Percentiles rank a stretch among this genome's conserved stretches.
These are phyloP conservation scores for Fonsecaea multimorphosa DNA, from an alignment of 2,329 filamentous ascomycete species.

Conservation along the genomic window DNA sequence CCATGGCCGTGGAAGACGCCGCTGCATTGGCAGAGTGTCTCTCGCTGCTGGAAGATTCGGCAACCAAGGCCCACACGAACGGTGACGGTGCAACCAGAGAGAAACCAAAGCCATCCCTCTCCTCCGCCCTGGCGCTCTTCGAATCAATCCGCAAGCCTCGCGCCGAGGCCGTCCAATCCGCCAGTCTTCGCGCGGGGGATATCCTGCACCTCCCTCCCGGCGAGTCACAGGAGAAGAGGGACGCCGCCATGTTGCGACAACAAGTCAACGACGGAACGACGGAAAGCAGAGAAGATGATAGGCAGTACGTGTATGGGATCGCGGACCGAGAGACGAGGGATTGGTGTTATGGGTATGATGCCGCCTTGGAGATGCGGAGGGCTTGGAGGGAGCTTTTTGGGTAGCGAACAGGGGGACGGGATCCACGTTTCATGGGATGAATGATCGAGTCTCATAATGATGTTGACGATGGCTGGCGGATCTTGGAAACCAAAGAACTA, in stretches of 20 bases:
- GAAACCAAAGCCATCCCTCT: neutral
- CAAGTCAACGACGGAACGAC: neutral
- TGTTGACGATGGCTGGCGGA: neutral
- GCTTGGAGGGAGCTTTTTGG: neutral
- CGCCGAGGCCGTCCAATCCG: conserved; percentile 5
- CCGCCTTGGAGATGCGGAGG: neutral
- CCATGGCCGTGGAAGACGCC: conserved; percentile 7
- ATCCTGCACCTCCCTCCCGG: neutral
- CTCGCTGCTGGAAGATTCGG: neutral
- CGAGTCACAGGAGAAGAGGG: neutral
- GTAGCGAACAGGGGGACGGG: neutral
- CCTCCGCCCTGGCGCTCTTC: neutral
- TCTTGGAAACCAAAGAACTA: neutral
- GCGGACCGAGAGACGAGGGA: conserved; percentile 3
- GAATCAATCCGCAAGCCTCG: conserved; percentile 4
- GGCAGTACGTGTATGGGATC: conserved; percentile 3
- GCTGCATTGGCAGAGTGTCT: conserved; percentile 5
- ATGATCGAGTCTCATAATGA: neutral
- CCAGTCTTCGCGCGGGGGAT: conserved; percentile 1
- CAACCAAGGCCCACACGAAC: neutral
- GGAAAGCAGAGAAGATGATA: neutral
- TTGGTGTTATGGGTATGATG: conserved; percentile 11
- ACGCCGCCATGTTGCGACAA: conserved; percentile 2
- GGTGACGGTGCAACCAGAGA: neutral
- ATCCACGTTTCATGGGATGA: neutral